Conservation (phyloP, 805 yeast species). For the Wickerhamia fluorescens region DNA sequence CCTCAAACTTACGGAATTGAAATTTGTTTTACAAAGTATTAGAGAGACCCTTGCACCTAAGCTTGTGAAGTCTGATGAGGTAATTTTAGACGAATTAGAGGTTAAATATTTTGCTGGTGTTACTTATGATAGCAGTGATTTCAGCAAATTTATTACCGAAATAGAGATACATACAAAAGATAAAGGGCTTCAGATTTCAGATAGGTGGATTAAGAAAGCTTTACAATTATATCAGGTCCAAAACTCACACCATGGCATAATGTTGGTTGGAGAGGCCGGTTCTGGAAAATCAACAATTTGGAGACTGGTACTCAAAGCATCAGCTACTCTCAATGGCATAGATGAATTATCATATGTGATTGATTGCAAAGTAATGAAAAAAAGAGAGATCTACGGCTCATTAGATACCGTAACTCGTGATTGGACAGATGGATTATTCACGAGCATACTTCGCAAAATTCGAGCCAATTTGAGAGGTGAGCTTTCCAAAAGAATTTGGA, state of each 20-base stretch:
- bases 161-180: conserved; percentile 20
- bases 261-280: conserved; percentile 72
- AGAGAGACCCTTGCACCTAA: conserved; percentile 64
- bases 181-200: conserved; percentile 26
- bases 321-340: conserved; percentile 20
- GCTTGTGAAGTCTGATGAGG: conserved; percentile 47
- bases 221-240: conserved; percentile 58
- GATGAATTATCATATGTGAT: conserved; percentile 41
- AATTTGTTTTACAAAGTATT: conserved; percentile 45
- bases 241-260: conserved; percentile 65
- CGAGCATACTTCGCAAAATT: conserved; percentile 55
- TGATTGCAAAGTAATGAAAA: conserved; percentile 71
- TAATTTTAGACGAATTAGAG: conserved; percentile 22
- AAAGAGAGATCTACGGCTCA: conserved; percentile 60
- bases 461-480: conserved; percentile 55
- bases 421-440: conserved; percentile 86
- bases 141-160: conserved; percentile 16
- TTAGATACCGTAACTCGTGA: conserved; percentile 76
- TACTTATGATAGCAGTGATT: conserved; percentile 11
- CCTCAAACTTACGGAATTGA: conserved; percentile 12
- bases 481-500: conserved; percentile 51
- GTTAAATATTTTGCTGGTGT: conserved; percentile 20
- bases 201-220: conserved; percentile 47
- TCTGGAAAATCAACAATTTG: conserved; percentile 63
- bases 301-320: conserved; percentile 39